Evolutionary conservation across 768 basidiomycete genomes (phyloP).

Genomic region (Tulasnella sp.): DNA sequence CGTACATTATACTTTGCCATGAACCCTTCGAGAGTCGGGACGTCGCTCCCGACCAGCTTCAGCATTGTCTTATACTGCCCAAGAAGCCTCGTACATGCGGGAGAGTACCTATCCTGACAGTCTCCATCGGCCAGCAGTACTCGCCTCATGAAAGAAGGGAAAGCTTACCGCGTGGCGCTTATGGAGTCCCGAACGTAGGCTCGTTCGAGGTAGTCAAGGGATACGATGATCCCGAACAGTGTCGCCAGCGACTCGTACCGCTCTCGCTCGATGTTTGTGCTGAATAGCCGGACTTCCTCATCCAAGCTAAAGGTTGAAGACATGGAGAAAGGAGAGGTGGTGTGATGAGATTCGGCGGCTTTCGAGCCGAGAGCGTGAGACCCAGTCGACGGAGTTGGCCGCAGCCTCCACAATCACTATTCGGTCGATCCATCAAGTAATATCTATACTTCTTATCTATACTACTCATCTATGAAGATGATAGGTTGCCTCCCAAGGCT

Average conservation of each 20-base stretch:
- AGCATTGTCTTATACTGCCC: conserved; percentile 97
- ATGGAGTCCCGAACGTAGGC: conserved; percentile 93
- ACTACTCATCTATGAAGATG: no score
- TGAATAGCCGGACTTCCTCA: conserved; percentile 85
- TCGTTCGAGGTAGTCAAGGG: conserved; percentile 87
- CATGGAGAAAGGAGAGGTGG: no score
- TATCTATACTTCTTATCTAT: no score
- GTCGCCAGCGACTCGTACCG: conserved; percentile 79
- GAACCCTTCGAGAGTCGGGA: conserved; percentile 77
- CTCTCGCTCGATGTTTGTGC: conserved; percentile 80
- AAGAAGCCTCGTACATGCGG: conserved; percentile 85
- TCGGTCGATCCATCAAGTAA: no score
- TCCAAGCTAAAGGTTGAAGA: conserved; percentile 50
- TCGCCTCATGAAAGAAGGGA: not conserved
- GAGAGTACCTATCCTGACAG: conserved; percentile 72
- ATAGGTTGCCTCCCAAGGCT: no score
- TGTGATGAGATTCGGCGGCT: no score
- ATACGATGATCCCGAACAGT: conserved; percentile 81
- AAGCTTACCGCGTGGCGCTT: conserved; percentile 74
- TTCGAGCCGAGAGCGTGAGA: no score
- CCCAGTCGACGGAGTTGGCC: no score
- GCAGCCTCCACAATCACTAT: no score
- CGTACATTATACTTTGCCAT: conserved; percentile 78
- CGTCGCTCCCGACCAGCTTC: conserved; percentile 85
- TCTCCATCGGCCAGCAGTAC: no score